Evolutionary conservation across 805 yeast genomes (phyloP).

Genomic region (Wickerhamiella australiensis): DNA sequence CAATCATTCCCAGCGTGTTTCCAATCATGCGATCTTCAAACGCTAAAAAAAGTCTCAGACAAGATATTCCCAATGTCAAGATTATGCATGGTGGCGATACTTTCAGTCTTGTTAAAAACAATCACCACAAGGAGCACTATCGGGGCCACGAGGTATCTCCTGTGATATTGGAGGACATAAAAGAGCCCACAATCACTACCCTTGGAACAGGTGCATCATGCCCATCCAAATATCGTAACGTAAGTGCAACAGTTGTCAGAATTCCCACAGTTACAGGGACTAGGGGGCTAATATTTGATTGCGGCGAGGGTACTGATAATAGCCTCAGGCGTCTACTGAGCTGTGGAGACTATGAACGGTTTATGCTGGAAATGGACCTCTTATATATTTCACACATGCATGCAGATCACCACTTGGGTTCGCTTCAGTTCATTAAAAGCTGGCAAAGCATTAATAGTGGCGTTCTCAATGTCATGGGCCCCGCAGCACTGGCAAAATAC

Average conservation of each 20-base stretch:
- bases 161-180: neutral
- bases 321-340: slow-evolving; percentile 52
- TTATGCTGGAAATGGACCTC: slow-evolving; percentile 50
- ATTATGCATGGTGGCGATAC: slow-evolving; percentile 7
- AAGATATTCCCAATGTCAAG: neutral
- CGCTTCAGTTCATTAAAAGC: slow-evolving; percentile 50
- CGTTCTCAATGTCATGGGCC: slow-evolving; percentile 50
- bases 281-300: slow-evolving; percentile 56
- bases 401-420: slow-evolving; percentile 94
- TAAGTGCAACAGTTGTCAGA: slow-evolving; percentile 64
- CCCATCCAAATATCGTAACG: slow-evolving; percentile 78
- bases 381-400: slow-evolving; percentile 80
- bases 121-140: neutral
- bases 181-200: slow-evolving; percentile 45
- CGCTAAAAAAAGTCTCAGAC: neutral
- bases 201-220: slow-evolving; percentile 90
- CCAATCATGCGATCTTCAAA: slow-evolving; percentile 6
- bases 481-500: slow-evolving; percentile 61
- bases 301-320: slow-evolving; percentile 91
- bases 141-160: neutral
- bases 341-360: slow-evolving; percentile 30
- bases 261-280: slow-evolving; percentile 37
- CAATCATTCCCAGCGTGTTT: slow-evolving; percentile 26
- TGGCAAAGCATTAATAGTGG: slow-evolving; percentile 36
- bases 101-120: neutral